These are phyloP conservation scores for Sinapis alba DNA, from an alignment of 441 rosid genomes.

Conservation along the genomic window DNA sequence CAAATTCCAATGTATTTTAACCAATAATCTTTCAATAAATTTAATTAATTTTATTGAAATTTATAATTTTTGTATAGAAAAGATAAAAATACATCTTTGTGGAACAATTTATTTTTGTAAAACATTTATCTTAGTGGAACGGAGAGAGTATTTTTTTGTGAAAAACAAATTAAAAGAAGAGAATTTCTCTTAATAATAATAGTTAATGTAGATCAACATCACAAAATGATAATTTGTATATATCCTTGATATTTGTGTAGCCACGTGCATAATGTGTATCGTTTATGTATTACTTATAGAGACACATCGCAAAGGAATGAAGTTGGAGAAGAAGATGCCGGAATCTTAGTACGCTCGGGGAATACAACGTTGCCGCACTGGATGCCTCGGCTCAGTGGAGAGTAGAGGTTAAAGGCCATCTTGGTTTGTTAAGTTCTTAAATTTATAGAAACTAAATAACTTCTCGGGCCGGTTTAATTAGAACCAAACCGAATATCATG, in stretches of 20 bases:
- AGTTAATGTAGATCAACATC: background rate
- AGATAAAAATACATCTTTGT: too few relatives aligned
- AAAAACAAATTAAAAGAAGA: too few relatives aligned
- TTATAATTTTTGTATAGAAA: too few relatives aligned
- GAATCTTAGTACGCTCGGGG: background rate
- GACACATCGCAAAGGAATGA: conserved; percentile 3
- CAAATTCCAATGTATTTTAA: too few relatives aligned
- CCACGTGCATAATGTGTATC: background rate
- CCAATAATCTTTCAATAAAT: too few relatives aligned
- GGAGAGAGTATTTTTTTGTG: too few relatives aligned
- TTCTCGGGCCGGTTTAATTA: background rate
- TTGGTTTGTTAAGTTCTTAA: background rate
- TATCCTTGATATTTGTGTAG: conserved; percentile 1
- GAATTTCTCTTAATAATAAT: too few relatives aligned
- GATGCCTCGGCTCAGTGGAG: conserved; percentile 27
- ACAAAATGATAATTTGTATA: background rate
- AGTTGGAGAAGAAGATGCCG: conserved; percentile 8
- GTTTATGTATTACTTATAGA: conserved; percentile 6
- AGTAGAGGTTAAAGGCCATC: conserved; percentile 5
- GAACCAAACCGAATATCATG: conserved; percentile 11
- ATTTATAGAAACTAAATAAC: conserved; percentile 16
- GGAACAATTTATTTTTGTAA: too few relatives aligned
- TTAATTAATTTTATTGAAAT: too few relatives aligned
- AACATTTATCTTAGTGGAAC: too few relatives aligned
- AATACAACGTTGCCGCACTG: conserved; percentile 37